Percentiles rank a stretch among this genome's conserved stretches.
Evolutionary conservation across 352 stramenopile genomes (phyloP).

Genomic region (Phytophthora hybrid): DNA sequence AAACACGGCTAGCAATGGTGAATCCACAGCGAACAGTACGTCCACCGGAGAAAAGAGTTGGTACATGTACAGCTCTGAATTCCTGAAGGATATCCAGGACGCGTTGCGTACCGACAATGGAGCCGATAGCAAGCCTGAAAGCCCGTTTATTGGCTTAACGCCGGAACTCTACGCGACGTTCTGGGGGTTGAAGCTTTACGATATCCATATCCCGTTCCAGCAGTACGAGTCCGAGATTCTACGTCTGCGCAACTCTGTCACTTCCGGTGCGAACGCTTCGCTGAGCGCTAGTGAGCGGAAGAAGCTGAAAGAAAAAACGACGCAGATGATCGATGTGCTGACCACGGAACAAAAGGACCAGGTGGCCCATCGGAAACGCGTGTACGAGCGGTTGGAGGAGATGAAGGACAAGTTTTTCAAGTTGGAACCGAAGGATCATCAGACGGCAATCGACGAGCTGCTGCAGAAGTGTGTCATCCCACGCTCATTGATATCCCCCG

Average conservation of each 20-base stretch:
- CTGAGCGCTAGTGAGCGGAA: slow-evolving; percentile 74
- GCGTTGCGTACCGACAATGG: slow-evolving; percentile 42
- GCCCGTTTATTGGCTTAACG: slow-evolving; percentile 74
- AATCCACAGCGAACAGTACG: slow-evolving; percentile 14
- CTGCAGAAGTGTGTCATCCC: slow-evolving; percentile 85
- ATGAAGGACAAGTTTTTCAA: slow-evolving; percentile 80
- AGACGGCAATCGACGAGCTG: slow-evolving; percentile 71
- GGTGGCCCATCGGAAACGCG: slow-evolving; percentile 84
- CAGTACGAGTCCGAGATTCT: slow-evolving; percentile 89
- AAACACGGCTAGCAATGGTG: slow-evolving; percentile 39
- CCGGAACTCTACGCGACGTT: slow-evolving; percentile 87
- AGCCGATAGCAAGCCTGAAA: slow-evolving; percentile 33
- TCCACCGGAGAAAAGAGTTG: slow-evolving; percentile 46
- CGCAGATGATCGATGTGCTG: slow-evolving; percentile 83
- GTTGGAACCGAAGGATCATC: slow-evolving; percentile 43
- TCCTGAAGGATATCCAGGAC: slow-evolving; percentile 66
- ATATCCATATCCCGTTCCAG: slow-evolving; percentile 87
- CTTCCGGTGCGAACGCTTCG: slow-evolving; percentile 39
- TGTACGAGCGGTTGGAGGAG: slow-evolving; percentile 79
- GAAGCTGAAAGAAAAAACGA: slow-evolving; percentile 83
- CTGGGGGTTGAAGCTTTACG: slow-evolving; percentile 88
- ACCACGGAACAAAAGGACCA: slow-evolving; percentile 90
- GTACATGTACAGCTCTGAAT: slow-evolving; percentile 71
- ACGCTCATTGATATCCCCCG: slow-evolving; percentile 77
- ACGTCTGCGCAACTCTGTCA: slow-evolving; percentile 69